Evolutionary conservation across 169 alveolate genomes (phyloP).

Genomic region (Cryptosporidium felis): DNA sequence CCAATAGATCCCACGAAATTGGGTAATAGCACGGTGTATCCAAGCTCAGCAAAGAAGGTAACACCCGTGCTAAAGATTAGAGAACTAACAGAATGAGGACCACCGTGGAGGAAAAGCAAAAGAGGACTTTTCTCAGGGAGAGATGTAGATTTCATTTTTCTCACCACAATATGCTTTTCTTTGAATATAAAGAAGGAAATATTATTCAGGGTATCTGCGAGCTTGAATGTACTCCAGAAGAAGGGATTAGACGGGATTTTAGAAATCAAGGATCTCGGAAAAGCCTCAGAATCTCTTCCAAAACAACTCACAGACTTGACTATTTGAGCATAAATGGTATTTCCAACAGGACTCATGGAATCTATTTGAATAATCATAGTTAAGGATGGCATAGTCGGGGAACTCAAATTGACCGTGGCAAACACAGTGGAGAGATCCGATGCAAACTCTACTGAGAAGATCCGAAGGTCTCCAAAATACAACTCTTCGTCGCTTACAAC

Average conservation of each 20-base stretch:
- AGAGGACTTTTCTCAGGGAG: slow-evolving; percentile 1
- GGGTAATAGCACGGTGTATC: slow-evolving; percentile 38
- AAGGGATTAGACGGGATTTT: neutral
- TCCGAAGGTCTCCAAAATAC: neutral
- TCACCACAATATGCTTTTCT: slow-evolving; percentile 32
- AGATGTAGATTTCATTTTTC: neutral
- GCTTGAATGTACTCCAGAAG: neutral
- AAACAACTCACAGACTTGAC: slow-evolving; percentile 49
- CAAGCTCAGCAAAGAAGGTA: slow-evolving; percentile 17
- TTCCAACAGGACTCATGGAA: neutral
- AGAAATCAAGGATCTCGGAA: neutral
- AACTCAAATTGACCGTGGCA: neutral
- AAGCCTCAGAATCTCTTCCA: slow-evolving; percentile 11
- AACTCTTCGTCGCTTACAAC: neutral
- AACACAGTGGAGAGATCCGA: neutral
- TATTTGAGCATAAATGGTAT: slow-evolving; percentile 19
- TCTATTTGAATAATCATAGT: slow-evolving; percentile 39
- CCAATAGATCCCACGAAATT: slow-evolving; percentile 47
- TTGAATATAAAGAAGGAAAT: neutral
- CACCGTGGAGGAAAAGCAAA: slow-evolving; percentile 34
- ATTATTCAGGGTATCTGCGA: neutral
- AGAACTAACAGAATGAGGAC: slow-evolving; percentile 27
- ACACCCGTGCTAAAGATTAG: neutral
- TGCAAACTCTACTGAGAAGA: neutral
- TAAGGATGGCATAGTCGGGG: slow-evolving; percentile 67